These are phyloP conservation scores for Glycine latifolia DNA, from an alignment of 306 rosid species.

Conservation along the genomic window DNA sequence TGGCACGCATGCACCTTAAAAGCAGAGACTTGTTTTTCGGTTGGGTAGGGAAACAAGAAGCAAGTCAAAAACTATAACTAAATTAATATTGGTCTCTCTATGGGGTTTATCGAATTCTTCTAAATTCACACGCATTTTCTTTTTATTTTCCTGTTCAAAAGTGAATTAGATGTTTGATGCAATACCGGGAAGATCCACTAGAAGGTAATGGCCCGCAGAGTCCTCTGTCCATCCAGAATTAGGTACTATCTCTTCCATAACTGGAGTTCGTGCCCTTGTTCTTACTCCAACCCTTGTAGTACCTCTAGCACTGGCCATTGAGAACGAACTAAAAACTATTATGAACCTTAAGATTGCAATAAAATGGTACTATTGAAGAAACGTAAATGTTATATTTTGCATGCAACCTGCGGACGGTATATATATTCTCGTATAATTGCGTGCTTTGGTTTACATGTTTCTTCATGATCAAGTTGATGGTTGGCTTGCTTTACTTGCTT, in stretches of 20 bases:
- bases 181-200: slow-evolving; percentile 83
- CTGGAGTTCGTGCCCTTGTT: slow-evolving; percentile 19
- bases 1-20: slow-evolving; percentile 10
- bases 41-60: slow-evolving; percentile 23
- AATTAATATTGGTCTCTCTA: background rate
- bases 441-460: slow-evolving; percentile 38
- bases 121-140: slow-evolving; percentile 25
- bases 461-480: slow-evolving; percentile 35
- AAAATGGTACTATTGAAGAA: slow-evolving; percentile 40
- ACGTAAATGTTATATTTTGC: slow-evolving; percentile 27
- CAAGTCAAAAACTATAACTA: slow-evolving; percentile 1
- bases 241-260: slow-evolving; percentile 58
- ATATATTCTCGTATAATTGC: slow-evolving; percentile 15
- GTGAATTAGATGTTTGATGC: background rate
- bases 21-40: slow-evolving; percentile 1
- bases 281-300: slow-evolving; percentile 44
- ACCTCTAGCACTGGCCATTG: slow-evolving; percentile 60
- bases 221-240: slow-evolving; percentile 69
- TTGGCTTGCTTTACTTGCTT: slow-evolving; percentile 55
- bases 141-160: background rate
- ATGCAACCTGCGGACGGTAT: slow-evolving; percentile 32
- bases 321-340: slow-evolving; percentile 16
- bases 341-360: slow-evolving; percentile 19
- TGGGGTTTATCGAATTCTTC: slow-evolving; percentile 3
- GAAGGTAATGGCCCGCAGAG: slow-evolving; percentile 60